These are phyloP conservation scores for Penicillium verrucosum DNA, from an alignment of 2,329 filamentous ascomycete species.

Conservation along the genomic window DNA sequence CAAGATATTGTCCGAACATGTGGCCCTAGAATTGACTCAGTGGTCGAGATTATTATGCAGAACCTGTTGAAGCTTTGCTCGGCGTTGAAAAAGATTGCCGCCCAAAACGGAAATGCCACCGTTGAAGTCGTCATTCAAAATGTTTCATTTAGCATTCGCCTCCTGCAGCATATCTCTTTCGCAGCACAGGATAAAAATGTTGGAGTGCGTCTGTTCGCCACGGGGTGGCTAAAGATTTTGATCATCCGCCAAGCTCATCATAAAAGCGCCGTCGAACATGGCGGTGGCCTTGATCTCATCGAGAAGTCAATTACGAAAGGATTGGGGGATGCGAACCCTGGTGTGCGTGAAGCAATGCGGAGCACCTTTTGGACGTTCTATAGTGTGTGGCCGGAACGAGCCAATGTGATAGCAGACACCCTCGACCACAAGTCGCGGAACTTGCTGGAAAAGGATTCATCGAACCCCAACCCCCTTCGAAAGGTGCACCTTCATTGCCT, in stretches of 20 bases:
- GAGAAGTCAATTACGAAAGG: constrained; percentile 89
- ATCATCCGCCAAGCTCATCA: constrained; percentile 72
- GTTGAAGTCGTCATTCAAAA: constrained; percentile 78
- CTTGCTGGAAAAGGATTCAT: constrained; percentile 75
- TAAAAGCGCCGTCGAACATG: constrained; percentile 78
- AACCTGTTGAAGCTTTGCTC: constrained; percentile 85
- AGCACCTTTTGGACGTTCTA: constrained; percentile 83
- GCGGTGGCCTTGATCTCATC: constrained; percentile 74
- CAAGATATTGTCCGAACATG: constrained; percentile 78
- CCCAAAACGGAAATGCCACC: constrained; percentile 74
- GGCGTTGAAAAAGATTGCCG: constrained; percentile 87
- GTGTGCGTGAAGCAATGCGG: constrained; percentile 81
- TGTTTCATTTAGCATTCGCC: constrained; percentile 72
- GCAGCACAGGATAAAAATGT: constrained; percentile 93
- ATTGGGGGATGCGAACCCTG: constrained; percentile 83
- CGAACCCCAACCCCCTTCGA: constrained; percentile 57
- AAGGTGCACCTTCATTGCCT: constrained; percentile 13
- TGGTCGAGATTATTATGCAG: constrained; percentile 88
- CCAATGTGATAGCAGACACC: constrained; percentile 71
- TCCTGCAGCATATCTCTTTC: constrained; percentile 79
- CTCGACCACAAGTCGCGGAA: constrained; percentile 76
- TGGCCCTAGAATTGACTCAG: constrained; percentile 75
- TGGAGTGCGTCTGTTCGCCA: constrained; percentile 73
- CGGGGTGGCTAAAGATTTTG: constrained; percentile 80
- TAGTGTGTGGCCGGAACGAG: constrained; percentile 71